phyloP scores from a whole-genome alignment of 352 stramenopile genomes.

The Globisporangium yorkense region DNA sequence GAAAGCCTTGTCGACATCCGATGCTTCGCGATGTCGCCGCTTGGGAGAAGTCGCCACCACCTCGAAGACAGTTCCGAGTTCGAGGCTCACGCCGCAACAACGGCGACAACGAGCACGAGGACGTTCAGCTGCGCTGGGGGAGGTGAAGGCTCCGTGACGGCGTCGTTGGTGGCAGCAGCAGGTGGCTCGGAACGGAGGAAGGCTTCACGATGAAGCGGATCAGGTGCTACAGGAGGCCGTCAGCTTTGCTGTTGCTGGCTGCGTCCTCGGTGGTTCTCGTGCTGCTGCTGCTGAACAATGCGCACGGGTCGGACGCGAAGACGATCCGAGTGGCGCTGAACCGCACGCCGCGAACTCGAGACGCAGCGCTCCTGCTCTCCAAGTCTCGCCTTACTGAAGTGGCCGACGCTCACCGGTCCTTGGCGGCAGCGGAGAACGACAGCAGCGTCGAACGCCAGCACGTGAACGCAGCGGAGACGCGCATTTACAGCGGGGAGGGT shows the following conservation, averaged over 20 bases:
- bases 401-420: background rate
- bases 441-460: background rate
- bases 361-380: slow-evolving; percentile 4
- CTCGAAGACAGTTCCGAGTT: background rate
- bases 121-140: background rate
- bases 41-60: background rate
- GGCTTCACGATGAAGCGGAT: background rate
- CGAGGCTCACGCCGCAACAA: background rate
- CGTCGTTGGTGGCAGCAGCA: no score
- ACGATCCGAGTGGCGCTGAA: slow-evolving; percentile 11
- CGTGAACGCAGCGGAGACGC: slow-evolving; percentile 10
- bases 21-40: no score
- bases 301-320: background rate
- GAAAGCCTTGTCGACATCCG: no score
- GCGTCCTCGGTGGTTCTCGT: slow-evolving; percentile 1
- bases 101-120: background rate
- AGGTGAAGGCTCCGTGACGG: background rate
- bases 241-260: background rate
- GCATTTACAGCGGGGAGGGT: slow-evolving; percentile 33
- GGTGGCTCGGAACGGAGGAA: background rate
- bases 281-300: background rate
- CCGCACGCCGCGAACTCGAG: background rate
- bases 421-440: background rate
- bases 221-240: background rate
- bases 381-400: background rate